phyloP scores from a whole-genome alignment of 306 rosid species.

The Styphnolobium japonicum region DNA sequence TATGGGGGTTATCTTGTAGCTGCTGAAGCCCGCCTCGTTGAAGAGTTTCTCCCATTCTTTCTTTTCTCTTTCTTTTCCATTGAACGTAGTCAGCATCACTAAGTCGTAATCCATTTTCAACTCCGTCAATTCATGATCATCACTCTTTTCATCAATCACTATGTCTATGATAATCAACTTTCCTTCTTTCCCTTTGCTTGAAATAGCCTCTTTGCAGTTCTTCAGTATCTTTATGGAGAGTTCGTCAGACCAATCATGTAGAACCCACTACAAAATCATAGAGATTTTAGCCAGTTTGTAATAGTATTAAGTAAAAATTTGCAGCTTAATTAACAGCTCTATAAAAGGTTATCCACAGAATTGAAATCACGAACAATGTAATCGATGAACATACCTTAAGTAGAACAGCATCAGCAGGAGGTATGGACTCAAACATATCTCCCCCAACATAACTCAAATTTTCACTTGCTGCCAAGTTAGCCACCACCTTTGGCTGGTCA shows the following conservation, averaged over 20 bases:
- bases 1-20: constrained; percentile 22
- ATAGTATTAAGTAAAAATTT: background rate
- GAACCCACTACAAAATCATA: constrained; percentile 16
- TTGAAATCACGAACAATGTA: background rate
- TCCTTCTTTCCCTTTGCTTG: background rate
- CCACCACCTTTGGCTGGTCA: constrained; percentile 37
- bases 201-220: constrained; percentile 34
- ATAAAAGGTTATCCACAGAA: no score
- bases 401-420: constrained; percentile 32
- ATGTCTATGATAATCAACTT: constrained; percentile 39
- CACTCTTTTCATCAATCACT: constrained; percentile 24
- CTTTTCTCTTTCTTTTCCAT: constrained; percentile 34
- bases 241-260: constrained; percentile 25
- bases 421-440: constrained; percentile 35
- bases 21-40: constrained; percentile 33
- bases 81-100: constrained; percentile 12
- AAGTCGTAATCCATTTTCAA: constrained; percentile 28
- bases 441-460: constrained; percentile 39
- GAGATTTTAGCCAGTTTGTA: background rate
- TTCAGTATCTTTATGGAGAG: constrained; percentile 27
- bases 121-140: constrained; percentile 3
- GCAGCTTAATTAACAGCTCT: background rate
- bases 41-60: constrained; percentile 39
- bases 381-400: constrained; percentile 7
- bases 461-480: background rate